These are phyloP conservation scores for Phytophthora ohioensis DNA, from an alignment of 352 stramenopile species.

Conservation along the genomic window DNA sequence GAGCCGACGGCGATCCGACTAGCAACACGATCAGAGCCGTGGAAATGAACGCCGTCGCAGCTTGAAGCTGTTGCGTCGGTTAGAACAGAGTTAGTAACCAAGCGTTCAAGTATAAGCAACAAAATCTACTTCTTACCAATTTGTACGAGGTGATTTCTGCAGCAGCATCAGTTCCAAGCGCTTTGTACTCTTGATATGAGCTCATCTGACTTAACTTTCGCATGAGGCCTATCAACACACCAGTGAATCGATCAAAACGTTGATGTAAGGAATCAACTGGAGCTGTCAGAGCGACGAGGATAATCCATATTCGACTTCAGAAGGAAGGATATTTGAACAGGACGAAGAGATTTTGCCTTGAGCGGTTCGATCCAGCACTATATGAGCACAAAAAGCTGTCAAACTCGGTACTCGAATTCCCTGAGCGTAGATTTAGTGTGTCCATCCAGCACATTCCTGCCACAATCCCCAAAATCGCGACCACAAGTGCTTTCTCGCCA, in stretches of 20 bases:
- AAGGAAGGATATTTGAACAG: slow-evolving; percentile 81
- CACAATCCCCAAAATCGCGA: slow-evolving; percentile 63
- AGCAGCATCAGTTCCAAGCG: slow-evolving; percentile 12
- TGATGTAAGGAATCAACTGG: slow-evolving; percentile 43
- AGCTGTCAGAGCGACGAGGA: background rate
- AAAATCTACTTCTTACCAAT: slow-evolving; percentile 25
- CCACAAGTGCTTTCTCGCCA: slow-evolving; percentile 48
- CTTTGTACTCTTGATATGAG: slow-evolving; percentile 28
- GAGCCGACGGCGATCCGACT: slow-evolving; percentile 51
- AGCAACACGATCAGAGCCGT: slow-evolving; percentile 50
- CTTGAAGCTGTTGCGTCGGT: slow-evolving; percentile 40
- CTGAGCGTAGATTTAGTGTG: slow-evolving; percentile 54
- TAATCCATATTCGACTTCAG: background rate
- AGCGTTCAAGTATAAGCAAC: background rate
- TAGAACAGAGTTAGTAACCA: background rate
- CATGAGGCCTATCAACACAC: slow-evolving; percentile 60
- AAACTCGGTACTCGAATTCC: slow-evolving; percentile 9
- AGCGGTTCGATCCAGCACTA: slow-evolving; percentile 60
- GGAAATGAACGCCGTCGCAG: slow-evolving; percentile 37
- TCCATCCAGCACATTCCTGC: slow-evolving; percentile 76
- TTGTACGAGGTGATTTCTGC: slow-evolving; percentile 27
- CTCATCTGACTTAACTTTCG: slow-evolving; percentile 46
- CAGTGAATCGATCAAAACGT: slow-evolving; percentile 37
- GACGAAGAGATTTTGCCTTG: slow-evolving; percentile 68
- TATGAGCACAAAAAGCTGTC: slow-evolving; percentile 60